Percentiles rank a stretch among this genome's conserved stretches.
Evolutionary conservation across 106 monocot species (phyloP).

Genomic region (Allium cepa): DNA sequence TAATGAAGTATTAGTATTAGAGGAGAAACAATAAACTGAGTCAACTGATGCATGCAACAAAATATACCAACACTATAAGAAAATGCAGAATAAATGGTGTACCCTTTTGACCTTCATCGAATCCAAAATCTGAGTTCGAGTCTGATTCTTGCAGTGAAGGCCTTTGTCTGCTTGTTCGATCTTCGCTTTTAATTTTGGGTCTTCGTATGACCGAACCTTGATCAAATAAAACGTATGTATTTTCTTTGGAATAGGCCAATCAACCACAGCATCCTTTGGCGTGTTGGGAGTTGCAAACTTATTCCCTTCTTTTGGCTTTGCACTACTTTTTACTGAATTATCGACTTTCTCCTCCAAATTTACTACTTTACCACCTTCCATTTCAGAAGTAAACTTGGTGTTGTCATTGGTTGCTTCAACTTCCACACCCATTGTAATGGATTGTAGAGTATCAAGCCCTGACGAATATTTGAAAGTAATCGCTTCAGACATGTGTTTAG

Average conservation of each 20-base stretch:
- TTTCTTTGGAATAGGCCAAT: conserved; percentile 74
- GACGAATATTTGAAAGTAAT: background rate
- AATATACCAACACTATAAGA: background rate
- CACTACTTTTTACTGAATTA: conserved; percentile 28
- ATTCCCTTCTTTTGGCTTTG: conserved; percentile 16
- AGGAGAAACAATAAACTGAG: background rate
- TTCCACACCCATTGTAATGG: conserved; percentile 38
- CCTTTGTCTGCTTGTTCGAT: conserved; percentile 67
- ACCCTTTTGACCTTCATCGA: conserved; percentile 62
- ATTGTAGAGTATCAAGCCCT: background rate
- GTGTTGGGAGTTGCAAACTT: conserved; percentile 8
- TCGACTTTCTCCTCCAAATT: conserved; percentile 15
- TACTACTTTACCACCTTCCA: conserved; percentile 10
- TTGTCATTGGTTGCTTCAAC: conserved; percentile 19
- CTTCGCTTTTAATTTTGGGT: conserved; percentile 68
- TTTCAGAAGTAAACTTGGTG: conserved; percentile 10
- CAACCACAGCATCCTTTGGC: conserved; percentile 76
- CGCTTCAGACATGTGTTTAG: too few species aligned
- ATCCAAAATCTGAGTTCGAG: conserved; percentile 37
- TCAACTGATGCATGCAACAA: background rate
- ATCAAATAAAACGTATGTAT: conserved; percentile 60
- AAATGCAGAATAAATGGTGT: background rate
- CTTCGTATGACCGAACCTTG: conserved; percentile 52
- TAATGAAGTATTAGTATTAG: background rate
- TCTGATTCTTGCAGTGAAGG: conserved; percentile 41